Percentiles rank a stretch among this genome's conserved stretches.
These are phyloP conservation scores for Sporothrix dimorphospora DNA, from an alignment of 2,329 filamentous ascomycete species.

Conservation along the genomic window DNA sequence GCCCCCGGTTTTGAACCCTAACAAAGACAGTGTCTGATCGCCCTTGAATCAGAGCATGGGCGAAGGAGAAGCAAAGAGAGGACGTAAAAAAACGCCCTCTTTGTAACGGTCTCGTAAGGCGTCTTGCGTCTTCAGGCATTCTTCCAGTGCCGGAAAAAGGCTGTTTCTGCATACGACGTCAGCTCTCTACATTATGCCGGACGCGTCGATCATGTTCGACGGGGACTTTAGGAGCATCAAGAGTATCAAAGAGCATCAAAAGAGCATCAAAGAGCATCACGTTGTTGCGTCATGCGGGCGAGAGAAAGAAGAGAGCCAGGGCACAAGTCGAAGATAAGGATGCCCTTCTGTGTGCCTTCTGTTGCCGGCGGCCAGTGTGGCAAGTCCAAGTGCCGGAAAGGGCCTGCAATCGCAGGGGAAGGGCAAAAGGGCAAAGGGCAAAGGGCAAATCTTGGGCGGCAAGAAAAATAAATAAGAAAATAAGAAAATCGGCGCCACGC, in stretches of 20 bases:
- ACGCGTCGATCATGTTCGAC: conserved; percentile 10
- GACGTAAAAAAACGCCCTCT: neutral
- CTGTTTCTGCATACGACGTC: neutral
- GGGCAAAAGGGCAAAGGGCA: neutral
- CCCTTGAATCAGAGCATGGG: conserved; percentile 5
- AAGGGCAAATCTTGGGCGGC: neutral
- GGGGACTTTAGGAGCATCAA: neutral
- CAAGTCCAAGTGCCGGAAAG: neutral
- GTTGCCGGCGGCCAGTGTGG: neutral
- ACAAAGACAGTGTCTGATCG: neutral
- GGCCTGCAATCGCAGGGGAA: neutral
- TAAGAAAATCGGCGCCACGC: neutral
- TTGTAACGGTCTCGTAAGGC: conserved; percentile 8
- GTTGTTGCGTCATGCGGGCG: conserved; percentile 2
- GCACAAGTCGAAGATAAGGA: neutral
- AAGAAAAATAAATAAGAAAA: neutral
- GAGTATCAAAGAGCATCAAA: neutral
- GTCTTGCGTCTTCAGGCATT: no score
- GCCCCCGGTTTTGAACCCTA: conserved; percentile 10
- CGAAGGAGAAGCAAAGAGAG: neutral
- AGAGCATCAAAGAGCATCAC: neutral
- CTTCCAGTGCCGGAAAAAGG: neutral
- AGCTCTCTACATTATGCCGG: conserved; percentile 13
- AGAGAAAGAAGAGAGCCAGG: neutral
- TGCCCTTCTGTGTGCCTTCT: neutral